These are phyloP conservation scores for Clonostachys rhizophaga DNA, from an alignment of 2,329 filamentous ascomycete genomes.

Conservation along the genomic window DNA sequence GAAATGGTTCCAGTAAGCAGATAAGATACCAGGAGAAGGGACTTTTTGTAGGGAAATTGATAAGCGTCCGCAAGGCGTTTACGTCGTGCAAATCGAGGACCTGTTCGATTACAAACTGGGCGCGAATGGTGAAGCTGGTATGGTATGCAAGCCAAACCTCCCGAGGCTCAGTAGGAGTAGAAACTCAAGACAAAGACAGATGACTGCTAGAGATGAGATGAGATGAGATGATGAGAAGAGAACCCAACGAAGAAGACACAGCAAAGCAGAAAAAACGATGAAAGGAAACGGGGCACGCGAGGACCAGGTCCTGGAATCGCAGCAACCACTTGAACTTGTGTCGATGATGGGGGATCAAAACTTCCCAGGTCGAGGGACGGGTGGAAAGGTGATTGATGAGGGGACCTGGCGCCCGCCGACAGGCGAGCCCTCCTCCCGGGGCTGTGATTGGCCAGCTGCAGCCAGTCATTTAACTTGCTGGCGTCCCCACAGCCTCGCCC, in stretches of 20 bases:
- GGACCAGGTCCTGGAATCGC: slow-evolving; percentile 14
- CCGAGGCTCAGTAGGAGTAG: too few species aligned
- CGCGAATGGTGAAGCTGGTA: too few species aligned
- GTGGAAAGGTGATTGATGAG: background rate
- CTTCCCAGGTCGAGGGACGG: background rate
- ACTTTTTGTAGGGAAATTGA: too few species aligned
- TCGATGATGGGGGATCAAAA: background rate
- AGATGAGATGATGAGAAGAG: slow-evolving; percentile 8
- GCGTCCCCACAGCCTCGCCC: background rate
- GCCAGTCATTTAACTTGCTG: slow-evolving; percentile 2
- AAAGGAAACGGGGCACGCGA: slow-evolving; percentile 10
- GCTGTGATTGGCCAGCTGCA: slow-evolving; percentile 1
- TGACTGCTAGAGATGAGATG: slow-evolving; percentile 13
- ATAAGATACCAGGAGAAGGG: too few species aligned
- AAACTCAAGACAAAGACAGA: slow-evolving; percentile 5
- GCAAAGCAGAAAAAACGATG: slow-evolving; percentile 13
- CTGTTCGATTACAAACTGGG: too few species aligned
- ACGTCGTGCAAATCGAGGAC: too few species aligned
- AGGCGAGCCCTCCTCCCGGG: background rate
- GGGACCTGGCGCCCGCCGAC: slow-evolving; percentile 1
- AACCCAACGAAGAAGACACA: slow-evolving; percentile 7
- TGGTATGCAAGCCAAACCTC: too few species aligned
- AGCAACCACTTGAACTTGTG: slow-evolving; percentile 8
- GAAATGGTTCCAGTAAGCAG: too few species aligned
- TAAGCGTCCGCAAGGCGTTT: too few species aligned